Evolutionary conservation across 164 flowering plant genomes (phyloP).

Genomic region (Dillenia suffruticosa): DNA sequence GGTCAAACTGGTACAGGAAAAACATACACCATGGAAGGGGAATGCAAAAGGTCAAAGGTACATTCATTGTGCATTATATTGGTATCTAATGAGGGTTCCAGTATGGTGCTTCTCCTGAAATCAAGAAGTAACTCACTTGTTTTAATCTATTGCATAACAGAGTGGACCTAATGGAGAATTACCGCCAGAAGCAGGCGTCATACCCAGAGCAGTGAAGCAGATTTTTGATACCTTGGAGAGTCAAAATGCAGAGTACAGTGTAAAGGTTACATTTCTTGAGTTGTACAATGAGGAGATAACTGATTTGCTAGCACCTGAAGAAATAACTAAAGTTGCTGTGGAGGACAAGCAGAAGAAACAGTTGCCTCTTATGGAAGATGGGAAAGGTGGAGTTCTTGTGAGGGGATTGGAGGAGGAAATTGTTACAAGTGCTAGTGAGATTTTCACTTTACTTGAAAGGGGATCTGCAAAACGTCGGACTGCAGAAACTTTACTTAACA

Average conservation of each 20-base stretch:
- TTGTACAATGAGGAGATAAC: constrained; percentile 95
- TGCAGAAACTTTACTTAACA: constrained; percentile 90
- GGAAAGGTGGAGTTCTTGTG: constrained; percentile 97
- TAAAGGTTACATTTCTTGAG: constrained; percentile 94
- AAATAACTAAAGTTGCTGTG: constrained; percentile 49
- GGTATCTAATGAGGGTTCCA: no score
- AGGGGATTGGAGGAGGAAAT: constrained; percentile 96
- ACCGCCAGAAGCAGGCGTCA: constrained; percentile 92
- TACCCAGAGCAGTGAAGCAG: constrained; percentile 90
- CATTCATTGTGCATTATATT: no score
- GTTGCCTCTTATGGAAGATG: constrained; percentile 92
- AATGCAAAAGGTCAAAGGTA: constrained; percentile 88
- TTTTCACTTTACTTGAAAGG: constrained; percentile 82
- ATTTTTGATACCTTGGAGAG: constrained; percentile 92
- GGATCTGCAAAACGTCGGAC: constrained; percentile 96
- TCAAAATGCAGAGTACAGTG: constrained; percentile 96
- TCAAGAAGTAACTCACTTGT: no score
- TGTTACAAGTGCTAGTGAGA: constrained; percentile 87
- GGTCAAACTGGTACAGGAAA: constrained; percentile 99
- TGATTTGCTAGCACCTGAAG: constrained; percentile 90
- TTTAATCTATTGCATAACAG: constrained; percentile 23
- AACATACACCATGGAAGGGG: constrained; percentile 98
- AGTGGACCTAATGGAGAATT: constrained; percentile 79
- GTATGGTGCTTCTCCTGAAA: no score
- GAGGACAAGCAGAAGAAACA: constrained; percentile 89